Conservation (phyloP, 768 basidiomycete species). For the Favolaschia claudopus region DNA sequence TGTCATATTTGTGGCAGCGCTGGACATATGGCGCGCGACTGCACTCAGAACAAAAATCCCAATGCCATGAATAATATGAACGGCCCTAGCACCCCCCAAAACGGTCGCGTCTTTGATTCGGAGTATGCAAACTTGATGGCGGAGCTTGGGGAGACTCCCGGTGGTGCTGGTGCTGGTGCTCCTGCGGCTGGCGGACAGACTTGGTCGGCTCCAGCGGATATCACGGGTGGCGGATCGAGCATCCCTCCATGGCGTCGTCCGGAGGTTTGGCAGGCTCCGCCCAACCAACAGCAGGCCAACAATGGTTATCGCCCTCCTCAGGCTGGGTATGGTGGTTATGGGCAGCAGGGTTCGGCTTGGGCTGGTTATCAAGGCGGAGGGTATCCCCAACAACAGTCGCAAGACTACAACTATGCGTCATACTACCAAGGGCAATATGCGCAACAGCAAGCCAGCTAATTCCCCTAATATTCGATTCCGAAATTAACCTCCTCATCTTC, state of each 20-base stretch:
- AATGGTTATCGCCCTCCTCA: slow-evolving; percentile 71
- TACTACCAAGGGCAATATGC: slow-evolving; percentile 91
- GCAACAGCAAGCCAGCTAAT: slow-evolving; percentile 68
- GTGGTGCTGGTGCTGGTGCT: slow-evolving; percentile 58
- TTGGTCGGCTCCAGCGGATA: slow-evolving; percentile 67
- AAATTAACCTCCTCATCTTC: slow-evolving; percentile 36
- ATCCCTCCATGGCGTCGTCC: slow-evolving; percentile 93
- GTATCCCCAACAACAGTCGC: slow-evolving; percentile 53
- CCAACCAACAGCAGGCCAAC: slow-evolving; percentile 57
- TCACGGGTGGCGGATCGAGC: slow-evolving; percentile 78
- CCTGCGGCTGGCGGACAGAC: slow-evolving; percentile 60
- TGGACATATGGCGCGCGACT: slow-evolving; percentile 99
- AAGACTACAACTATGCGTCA: slow-evolving; percentile 86
- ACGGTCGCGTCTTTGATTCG: slow-evolving; percentile 89
- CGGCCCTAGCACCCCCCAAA: slow-evolving; percentile 57
- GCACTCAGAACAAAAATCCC: slow-evolving; percentile 91
- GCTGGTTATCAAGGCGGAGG: slow-evolving; percentile 57
- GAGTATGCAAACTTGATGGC: slow-evolving; percentile 98
- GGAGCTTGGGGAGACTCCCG: slow-evolving; percentile 82
- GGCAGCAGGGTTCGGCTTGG: slow-evolving; percentile 51
- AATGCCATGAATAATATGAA: slow-evolving; percentile 55
- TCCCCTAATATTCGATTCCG: slow-evolving; percentile 22
- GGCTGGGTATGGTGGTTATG: slow-evolving; percentile 59
- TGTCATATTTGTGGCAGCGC: slow-evolving; percentile 98
- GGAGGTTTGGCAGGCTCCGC: slow-evolving; percentile 79